Evolutionary conservation across 1,284 basidiomycete species (phyloP).

Genomic region (Leucoagaricus sp.): DNA sequence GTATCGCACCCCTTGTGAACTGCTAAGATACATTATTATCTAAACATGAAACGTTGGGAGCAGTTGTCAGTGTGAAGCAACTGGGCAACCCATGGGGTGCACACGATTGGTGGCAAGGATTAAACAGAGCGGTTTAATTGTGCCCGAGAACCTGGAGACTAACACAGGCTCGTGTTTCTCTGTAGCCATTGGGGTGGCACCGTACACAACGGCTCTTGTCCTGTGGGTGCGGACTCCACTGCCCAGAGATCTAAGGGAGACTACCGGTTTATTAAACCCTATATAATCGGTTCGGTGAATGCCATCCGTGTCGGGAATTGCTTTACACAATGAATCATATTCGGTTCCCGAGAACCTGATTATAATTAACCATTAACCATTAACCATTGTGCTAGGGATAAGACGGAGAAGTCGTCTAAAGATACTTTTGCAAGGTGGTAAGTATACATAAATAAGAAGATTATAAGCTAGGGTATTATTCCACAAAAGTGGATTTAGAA

Average conservation of each 20-base stretch:
- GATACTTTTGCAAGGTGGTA: slow-evolving; percentile 10
- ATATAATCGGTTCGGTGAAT: not conserved
- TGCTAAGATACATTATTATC: not conserved
- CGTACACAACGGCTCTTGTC: not conserved
- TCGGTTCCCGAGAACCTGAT: not conserved
- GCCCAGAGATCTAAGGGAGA: not conserved
- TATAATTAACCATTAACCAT: slow-evolving; percentile 11
- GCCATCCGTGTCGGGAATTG: slow-evolving; percentile 8
- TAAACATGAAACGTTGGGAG: slow-evolving; percentile 5
- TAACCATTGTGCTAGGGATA: slow-evolving; percentile 7
- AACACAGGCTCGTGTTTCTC: not conserved
- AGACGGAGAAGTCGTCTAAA: slow-evolving; percentile 4
- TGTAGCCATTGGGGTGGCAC: not conserved
- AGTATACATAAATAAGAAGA: slow-evolving; percentile 3
- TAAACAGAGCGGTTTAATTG: not conserved
- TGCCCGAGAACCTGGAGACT: not conserved
- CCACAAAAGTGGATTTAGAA: slow-evolving; percentile 1
- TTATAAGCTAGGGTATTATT: slow-evolving; percentile 10
- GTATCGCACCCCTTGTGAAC: slow-evolving; percentile 6
- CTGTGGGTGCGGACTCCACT: too few relatives aligned
- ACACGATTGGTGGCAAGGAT: slow-evolving; percentile 1
- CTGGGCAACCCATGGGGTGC: not conserved
- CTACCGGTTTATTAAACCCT: not conserved
- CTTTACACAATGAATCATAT: not conserved
- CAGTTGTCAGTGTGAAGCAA: not conserved